Conservation (phyloP, 2,329 filamentous ascomycete genomes). For the Neobulgaria alba region DNA sequence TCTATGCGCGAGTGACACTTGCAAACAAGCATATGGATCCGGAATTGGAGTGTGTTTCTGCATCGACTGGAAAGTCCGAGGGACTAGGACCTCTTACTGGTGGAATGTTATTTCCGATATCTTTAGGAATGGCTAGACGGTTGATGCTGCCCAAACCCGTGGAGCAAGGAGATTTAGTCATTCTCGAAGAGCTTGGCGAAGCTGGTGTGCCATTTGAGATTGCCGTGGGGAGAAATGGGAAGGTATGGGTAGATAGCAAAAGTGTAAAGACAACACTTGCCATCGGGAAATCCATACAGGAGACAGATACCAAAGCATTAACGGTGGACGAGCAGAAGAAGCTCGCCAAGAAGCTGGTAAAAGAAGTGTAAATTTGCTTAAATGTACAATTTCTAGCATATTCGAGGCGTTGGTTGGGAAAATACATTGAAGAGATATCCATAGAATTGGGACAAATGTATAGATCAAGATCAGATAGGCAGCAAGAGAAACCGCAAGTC, state of each 20-base stretch:
- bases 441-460: too few species aligned
- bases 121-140: slow-evolving; percentile 71
- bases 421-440: too few species aligned
- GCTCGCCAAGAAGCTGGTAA: slow-evolving; percentile 51
- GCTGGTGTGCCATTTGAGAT: slow-evolving; percentile 85
- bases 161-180: slow-evolving; percentile 55
- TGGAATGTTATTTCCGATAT: slow-evolving; percentile 81
- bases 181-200: slow-evolving; percentile 69
- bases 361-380: slow-evolving; percentile 17
- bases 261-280: slow-evolving; percentile 63
- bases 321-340: slow-evolving; percentile 60
- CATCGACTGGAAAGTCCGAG: slow-evolving; percentile 78
- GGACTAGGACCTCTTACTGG: slow-evolving; percentile 75
- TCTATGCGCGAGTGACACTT: slow-evolving; percentile 78
- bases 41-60: slow-evolving; percentile 83
- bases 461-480: too few species aligned
- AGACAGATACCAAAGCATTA: slow-evolving; percentile 63
- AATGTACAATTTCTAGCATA: too few species aligned
- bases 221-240: slow-evolving; percentile 85
- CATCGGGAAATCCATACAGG: slow-evolving; percentile 69
- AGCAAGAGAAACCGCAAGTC: too few species aligned
- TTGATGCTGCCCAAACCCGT: slow-evolving; percentile 58
- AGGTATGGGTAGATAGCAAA: slow-evolving; percentile 82
- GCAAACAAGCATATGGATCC: slow-evolving; percentile 78
- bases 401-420: too few species aligned